Evolutionary conservation across 2,329 filamentous ascomycete genomes (phyloP), one percentile per base, ranked within the genome.

Genomic region (Trichoderma gracile): DNA sequence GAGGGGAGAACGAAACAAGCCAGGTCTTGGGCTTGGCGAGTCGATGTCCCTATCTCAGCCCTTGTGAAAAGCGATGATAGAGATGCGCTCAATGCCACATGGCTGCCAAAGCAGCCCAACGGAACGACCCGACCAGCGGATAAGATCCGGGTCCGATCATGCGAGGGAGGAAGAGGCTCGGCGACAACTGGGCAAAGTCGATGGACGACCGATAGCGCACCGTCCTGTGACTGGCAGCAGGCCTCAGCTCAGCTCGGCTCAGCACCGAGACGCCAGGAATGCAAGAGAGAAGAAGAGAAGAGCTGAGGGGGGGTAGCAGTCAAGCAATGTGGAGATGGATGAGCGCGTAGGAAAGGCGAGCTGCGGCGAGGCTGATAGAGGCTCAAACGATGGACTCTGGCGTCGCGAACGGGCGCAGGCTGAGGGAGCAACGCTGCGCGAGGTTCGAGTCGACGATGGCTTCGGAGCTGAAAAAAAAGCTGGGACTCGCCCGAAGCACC

Each of bases 21-120:
- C 38, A 54, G 42, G 46, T 23, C 46, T 45, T 64, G 52, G 54
- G 42, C 21, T 57, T 30, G 42, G 61, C 21, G 45, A 56, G 30
- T 30, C 33, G 52, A 27, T 27, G 54, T 56, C 52, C 30, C 27
- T 45, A 23, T 38, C 43, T 21, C 61, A 52, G 53, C 61, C 61
- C 53, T 33, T 25, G 23, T 23, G 21, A 27, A 17, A 58, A 50
- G 15, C 43, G 61, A 42, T 58, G 21, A 43, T 49, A 45, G 27
- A 33, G 53, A 46, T 45, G 61, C 45, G 61, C 43, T 64, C 53
- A 64, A 52, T 64, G 38, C 46, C 46, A 57, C 61, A 64, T 64
- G 61, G 50, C 61, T 33, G 54, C 30, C 53, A 50, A 56, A 58
- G 30, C 43, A 64, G 61, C 53, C 53, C 53, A 10, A 57, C 25